Base-by-base conservation (phyloP, 75 land plant genomes). In the Pseudotsuga menziesii region DNA sequence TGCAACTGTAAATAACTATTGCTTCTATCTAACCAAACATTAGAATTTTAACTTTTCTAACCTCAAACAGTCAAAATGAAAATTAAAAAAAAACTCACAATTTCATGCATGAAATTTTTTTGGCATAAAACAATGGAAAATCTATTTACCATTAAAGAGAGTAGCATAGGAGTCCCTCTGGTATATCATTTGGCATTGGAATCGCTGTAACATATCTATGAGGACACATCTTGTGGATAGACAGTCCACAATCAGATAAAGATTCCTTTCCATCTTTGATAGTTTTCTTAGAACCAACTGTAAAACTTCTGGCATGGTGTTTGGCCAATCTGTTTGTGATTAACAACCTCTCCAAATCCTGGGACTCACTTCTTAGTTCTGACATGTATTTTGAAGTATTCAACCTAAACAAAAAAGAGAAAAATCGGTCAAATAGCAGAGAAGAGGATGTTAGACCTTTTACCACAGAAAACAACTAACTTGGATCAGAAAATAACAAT, bases 331-430 rank as follows among this genome's bases (percentile, higher is more conserved):
- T 87, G 32, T 90, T 90, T 77, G 85, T 80, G 59, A 85, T 75
- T 67, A 90, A 81, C 52, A 85, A 80, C 72, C 74, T 85, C 76
- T 88, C 92, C 85, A 90, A 62, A 12, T 90, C 89, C 62, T 88
- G 92, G 61, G 80, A 76, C 58, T 90, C 89, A 48, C 80, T 63
- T 63, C 73, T 78, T 36, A 85, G 16, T 56, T 88, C 89, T 22
- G 83, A n/a, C 26, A 80, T 27, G 48, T 87, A 88, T 15, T 73
- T 35, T 60, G 75, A 67, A 54, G 79, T 83, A 57, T 88, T 84
- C 83, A 90, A 78, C 76, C 48, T 44, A 44, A 44, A 44, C 48
- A 44, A 44, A 44, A 44, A 44, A 44, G 48, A 5, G 48, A 44
- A 44, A 44, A 44, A 0, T 44, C 48, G 7, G 48, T 44, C 48